phyloP scores from a whole-genome alignment of 768 basidiomycete species.

The Tylopilus vinaceipallidus region DNA sequence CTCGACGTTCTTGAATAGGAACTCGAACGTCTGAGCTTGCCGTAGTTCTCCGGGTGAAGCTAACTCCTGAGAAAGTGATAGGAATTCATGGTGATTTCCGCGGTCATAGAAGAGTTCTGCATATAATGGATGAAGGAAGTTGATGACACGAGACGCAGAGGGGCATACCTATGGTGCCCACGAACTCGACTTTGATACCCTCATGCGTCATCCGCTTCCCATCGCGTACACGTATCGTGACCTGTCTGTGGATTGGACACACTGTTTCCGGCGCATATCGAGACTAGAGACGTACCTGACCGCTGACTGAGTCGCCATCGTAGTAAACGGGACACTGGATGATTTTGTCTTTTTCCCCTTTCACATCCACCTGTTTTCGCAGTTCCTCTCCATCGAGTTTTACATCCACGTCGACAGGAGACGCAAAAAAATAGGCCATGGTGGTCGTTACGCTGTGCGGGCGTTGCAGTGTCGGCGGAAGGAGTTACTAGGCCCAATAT shows the following conservation, averaged over 20 bases:
- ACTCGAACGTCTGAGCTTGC: conserved; percentile 93
- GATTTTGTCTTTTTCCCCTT: conserved; percentile 83
- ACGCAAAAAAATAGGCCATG: conserved; percentile 86
- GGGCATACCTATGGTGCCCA: conserved; percentile 88
- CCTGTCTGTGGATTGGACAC: conserved; percentile 41
- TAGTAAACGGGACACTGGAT: conserved; percentile 90
- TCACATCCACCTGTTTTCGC: conserved; percentile 86
- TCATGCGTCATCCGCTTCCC: conserved; percentile 95
- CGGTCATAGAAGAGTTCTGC: conserved; percentile 90
- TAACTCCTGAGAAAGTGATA: conserved; percentile 92
- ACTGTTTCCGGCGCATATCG: not conserved
- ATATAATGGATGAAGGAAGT: not conserved
- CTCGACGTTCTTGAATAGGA: conserved; percentile 98
- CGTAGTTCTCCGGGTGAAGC: conserved; percentile 97
- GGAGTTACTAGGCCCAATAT: not conserved
- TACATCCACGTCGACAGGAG: conserved; percentile 89
- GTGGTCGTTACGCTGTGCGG: not conserved
- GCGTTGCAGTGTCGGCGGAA: not conserved
- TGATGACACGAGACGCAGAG: not conserved
- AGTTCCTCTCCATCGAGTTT: conserved; percentile 84
- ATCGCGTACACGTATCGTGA: conserved; percentile 84
- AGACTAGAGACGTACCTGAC: conserved; percentile 58
- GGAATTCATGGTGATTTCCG: conserved; percentile 97
- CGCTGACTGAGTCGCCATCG: conserved; percentile 89
- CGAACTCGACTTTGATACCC: conserved; percentile 97